A percentile compares a stretch with the other conserved stretches of the same genome.
These are phyloP conservation scores for Sporothrix sp. DNA, from an alignment of 2,329 filamentous ascomycete genomes.

Conservation along the genomic window DNA sequence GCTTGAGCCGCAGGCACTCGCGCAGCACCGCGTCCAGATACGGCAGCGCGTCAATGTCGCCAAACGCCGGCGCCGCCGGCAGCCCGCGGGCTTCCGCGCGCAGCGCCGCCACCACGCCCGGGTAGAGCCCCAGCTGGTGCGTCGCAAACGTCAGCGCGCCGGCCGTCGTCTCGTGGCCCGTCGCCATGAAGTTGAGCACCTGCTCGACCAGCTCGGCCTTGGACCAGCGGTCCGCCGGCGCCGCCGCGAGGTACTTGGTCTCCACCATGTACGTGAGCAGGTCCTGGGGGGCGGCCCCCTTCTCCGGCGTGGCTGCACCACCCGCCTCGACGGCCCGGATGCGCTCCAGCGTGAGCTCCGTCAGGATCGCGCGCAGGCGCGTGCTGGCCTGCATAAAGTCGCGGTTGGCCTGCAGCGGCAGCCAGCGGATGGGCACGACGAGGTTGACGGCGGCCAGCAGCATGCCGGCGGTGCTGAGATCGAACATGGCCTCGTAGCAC, in stretches of 20 bases:
- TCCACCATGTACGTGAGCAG: constrained; percentile 24
- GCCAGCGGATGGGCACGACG: constrained; percentile 19
- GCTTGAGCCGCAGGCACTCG: constrained; percentile 20
- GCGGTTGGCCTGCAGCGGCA: constrained; percentile 31
- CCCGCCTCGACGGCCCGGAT: not conserved
- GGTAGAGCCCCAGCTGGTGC: constrained; percentile 25
- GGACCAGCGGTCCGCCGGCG: not conserved
- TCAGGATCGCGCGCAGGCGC: constrained; percentile 27
- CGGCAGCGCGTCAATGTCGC: constrained; percentile 18
- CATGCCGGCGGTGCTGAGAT: constrained; percentile 17
- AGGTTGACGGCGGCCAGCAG: constrained; percentile 10
- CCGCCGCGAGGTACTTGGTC: constrained; percentile 1
- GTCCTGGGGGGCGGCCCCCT: constrained; percentile 16
- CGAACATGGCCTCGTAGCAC: constrained; percentile 25
- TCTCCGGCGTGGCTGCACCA: not conserved
- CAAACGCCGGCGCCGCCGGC: not conserved
- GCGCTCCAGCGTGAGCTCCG: constrained; percentile 21
- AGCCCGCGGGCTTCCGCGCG: constrained; percentile 3
- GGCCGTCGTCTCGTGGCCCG: constrained; percentile 28
- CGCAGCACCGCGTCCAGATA: constrained; percentile 29
- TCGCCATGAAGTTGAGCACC: constrained; percentile 20
- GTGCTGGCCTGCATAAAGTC: constrained; percentile 27
- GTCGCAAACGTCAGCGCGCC: constrained; percentile 26
- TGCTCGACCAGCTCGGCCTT: constrained; percentile 16
- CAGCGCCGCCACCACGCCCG: constrained; percentile 26